Base-by-base conservation (phyloP, 805 yeast genomes). In the Sugiyamaella qingdaonensis region DNA sequence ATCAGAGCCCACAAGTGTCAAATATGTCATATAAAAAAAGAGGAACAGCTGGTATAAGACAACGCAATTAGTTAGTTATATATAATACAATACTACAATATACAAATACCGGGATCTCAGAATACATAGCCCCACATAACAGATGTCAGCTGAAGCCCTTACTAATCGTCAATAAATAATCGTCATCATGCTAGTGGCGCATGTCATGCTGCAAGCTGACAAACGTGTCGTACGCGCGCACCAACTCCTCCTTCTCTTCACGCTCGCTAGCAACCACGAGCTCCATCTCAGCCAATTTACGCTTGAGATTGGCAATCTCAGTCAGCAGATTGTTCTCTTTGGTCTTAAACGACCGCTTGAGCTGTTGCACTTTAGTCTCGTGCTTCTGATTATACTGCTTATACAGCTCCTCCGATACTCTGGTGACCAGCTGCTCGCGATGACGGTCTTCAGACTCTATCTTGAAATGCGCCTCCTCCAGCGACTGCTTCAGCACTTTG, bases 381-480 rank as follows among this genome's bases (percentile, higher is more conserved):
- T 88, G 95, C 64, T 88, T 87, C 48, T 84, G 81, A 1, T 88
- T 80, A 63, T 87, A 87, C 64, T 85, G 90, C 36, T 79, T 74
- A 62, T 86, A 86, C 10, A 87, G 71, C 59, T 84, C 88, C 54
- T 81, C 84, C 0, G 91, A 87, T 46, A 86, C 51, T 39, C 48
- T 41, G 8, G 42, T 44, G 1, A 55, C 51, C 16, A 48, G 32
- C 35, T 50, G 52, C 11, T 43, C 49, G 8, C 46, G 46, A 21
- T 29, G 31, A n/a, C 56, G 47, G 14, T 37, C 52, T 14, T 51
- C 42, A 14, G 57, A 11, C 10, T 44, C 54, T 7, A 54, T 21
- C 34, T 52, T 50, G 18, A 46, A 32, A 21, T 60, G 58, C 27
- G 54, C 34, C 21, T 33, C 16, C 27, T 35, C 36, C 36, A 60